Evolutionary conservation across 1,139 yeast species (phyloP), one percentile per base, ranked within the genome.

Genomic region (Yamadazyma sp.): DNA sequence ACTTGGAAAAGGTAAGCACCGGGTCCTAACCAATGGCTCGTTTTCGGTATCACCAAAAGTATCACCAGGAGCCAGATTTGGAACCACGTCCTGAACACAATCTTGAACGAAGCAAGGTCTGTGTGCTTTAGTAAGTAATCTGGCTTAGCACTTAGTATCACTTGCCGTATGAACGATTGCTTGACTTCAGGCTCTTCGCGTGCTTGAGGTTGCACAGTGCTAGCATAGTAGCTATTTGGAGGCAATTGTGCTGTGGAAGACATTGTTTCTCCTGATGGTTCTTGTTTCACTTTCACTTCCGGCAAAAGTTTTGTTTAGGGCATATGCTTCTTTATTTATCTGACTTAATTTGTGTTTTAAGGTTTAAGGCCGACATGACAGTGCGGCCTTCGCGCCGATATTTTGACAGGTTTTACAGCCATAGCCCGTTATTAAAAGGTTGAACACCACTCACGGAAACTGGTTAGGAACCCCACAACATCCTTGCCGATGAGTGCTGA

Each of bases 1-100:
- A 66, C 55, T 33, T 56, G 63, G 24, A 58, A 38, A 39, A 66
- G 50, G 42, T 57, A 66, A 1, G 62, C 51, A 2, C 64, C 66
- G 14, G 41, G 40, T 3, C 71, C 71, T 1, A 66, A 29, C 69
- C 69, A 66, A 10, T 39, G 38, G 34, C 57, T 50, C 1, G 60
- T 48, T 8, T 40, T 37, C 1, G 66, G 68, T 1, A 63, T 53
- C 3, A 62, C 49, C 7, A 58, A 43, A 12, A 66, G 37, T 1
- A 66, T 41, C 8, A 59, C 56, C 1, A 61, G 50, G 4, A 46
- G 37, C 64, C 69, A 66, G 3, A 59, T 43, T 38, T 61, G 65
- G 3, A 55, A 26, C 62, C 66, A 66, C 2, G 68, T 55, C 20
- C 62, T 51, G 6, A 56, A 26, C 1, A 50, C 58, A 0, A 55